A percentile compares a stretch with the other conserved stretches of the same genome.
phyloP scores from a whole-genome alignment of 176 grass and related monocot species.

The Cenchrus americanus region DNA sequence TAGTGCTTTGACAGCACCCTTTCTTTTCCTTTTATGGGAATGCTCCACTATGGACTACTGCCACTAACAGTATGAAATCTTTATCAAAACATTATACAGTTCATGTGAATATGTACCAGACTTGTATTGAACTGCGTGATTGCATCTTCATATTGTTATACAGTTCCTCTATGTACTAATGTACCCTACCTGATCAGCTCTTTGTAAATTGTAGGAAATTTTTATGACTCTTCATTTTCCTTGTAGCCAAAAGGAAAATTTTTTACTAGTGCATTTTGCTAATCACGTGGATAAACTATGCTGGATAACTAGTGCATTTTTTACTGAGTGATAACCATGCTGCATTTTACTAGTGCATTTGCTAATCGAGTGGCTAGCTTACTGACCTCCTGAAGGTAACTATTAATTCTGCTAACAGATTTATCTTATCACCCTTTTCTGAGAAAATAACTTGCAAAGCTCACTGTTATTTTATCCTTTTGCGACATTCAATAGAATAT shows the following conservation, averaged over 20 bases:
- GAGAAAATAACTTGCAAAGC: neutral
- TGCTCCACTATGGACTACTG: slow-evolving; percentile 31
- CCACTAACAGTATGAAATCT: slow-evolving; percentile 14
- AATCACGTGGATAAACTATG: no score
- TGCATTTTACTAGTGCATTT: neutral
- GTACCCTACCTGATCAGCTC: slow-evolving; percentile 17
- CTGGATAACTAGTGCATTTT: no score
- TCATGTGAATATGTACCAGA: neutral
- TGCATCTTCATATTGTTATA: slow-evolving; percentile 10
- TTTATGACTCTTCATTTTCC: slow-evolving; percentile 16
- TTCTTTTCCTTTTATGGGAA: slow-evolving; percentile 36
- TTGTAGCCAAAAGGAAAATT: neutral
- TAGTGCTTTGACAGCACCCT: slow-evolving; percentile 17
- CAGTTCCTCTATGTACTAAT: slow-evolving; percentile 14
- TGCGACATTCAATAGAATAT: slow-evolving; percentile 25
- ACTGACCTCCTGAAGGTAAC: neutral
- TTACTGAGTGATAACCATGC: no score
- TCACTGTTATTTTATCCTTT: neutral
- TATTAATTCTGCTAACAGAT: neutral
- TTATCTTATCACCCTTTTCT: neutral
- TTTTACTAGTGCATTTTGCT: neutral
- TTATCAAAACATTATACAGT: slow-evolving; percentile 14
- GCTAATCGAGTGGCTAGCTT: neutral
- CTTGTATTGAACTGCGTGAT: neutral
- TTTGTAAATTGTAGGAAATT: neutral